Evolutionary conservation across 805 yeast genomes (phyloP), one percentile per base, ranked within the genome.

Genomic region (Cyberlindnera samutprakarnensis): DNA sequence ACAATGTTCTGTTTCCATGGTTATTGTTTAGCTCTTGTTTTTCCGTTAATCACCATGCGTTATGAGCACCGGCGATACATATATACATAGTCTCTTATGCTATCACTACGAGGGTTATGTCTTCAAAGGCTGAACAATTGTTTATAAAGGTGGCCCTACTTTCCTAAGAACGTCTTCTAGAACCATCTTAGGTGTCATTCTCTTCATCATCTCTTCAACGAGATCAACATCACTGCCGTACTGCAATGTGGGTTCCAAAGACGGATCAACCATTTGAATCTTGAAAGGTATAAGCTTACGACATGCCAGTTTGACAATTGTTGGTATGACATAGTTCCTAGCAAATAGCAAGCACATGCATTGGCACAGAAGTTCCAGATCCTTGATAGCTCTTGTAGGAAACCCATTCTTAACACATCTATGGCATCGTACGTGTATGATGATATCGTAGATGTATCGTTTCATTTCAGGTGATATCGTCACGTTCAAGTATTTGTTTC

Each of bases 381-480:
- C 76, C 3, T 47, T 36, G 9, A 66, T 48, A 3, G 68, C 55
- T 31, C 53, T 48, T 0, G 79, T 72, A 1, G 77, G 66, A 1
- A 75, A 46, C 0, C 84, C 84, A 2, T 65, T 60, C 3, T 51
- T 40, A 5, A 74, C 73, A 48, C 73, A 64, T 25, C 84, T 47
- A 43, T 77, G 79, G 32, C 65, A 63, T 27, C 85, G 55, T 2
- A 70, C 43, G 43, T 65, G 70, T 3, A 75, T 58, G 3, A 73
- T 49, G 11, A 78, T 61, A 47, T 77, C 83, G 38, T 73, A 70
- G 38, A 73, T 64, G 42, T 76, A 78, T 5, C 78, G 49, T 27
- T 48, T 48, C 19, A 77, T 54, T 33, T 76, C 81, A 0, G 74
- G 64, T 1, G 64, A 60, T 7, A 76, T 50, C 6, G 33, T 34